A percentile compares a stretch with the other conserved stretches of the same genome.
These are phyloP conservation scores for Blastomyces parvus DNA, from an alignment of 2,329 filamentous ascomycete genomes.

Conservation along the genomic window DNA sequence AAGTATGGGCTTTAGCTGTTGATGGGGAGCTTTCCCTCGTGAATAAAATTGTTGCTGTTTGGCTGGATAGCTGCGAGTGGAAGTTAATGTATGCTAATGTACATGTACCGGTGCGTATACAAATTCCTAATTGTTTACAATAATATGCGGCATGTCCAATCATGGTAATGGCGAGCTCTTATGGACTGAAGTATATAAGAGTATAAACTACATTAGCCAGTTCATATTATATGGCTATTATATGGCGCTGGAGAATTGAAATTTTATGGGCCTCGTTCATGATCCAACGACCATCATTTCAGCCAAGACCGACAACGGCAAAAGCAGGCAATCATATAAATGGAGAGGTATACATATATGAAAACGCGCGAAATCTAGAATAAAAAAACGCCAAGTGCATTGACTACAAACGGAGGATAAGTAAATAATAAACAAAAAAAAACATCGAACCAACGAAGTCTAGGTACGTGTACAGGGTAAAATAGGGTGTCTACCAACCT, in stretches of 20 bases:
- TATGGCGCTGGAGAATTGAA: neutral
- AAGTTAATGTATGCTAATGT: neutral
- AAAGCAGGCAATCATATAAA: neutral
- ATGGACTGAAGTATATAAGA: neutral
- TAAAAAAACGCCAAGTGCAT: neutral
- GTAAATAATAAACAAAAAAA: neutral
- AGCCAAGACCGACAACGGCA: neutral
- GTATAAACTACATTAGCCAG: neutral
- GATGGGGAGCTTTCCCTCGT: neutral
- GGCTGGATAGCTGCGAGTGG: neutral
- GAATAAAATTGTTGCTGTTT: neutral
- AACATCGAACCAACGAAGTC: neutral
- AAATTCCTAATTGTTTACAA: neutral
- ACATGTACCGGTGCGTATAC: neutral
- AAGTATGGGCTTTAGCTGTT: constrained; percentile 21
- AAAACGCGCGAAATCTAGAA: neutral
- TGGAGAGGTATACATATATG: neutral
- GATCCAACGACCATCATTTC: neutral
- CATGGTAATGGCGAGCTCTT: neutral
- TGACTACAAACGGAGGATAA: neutral
- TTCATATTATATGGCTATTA: neutral
- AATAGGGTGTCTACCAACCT: neutral
- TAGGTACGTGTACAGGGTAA: neutral
- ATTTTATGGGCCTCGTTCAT: neutral
- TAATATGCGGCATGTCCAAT: neutral